Percentiles rank a stretch among this genome's conserved stretches.
Conservation (phyloP, 805 yeast genomes). For the Saccharomycopsis malanga region DNA sequence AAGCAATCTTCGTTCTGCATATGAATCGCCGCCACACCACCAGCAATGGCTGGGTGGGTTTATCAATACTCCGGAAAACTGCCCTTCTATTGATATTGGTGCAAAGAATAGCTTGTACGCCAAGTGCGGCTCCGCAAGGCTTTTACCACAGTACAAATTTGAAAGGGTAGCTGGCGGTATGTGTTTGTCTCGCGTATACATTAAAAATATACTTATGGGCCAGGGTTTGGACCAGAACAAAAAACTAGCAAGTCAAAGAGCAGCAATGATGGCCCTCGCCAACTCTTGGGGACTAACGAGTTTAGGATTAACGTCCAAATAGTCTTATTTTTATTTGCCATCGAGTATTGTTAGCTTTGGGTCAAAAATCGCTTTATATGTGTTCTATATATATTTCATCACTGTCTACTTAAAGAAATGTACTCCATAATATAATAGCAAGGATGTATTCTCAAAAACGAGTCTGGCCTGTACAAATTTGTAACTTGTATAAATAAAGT, state of each 20-base stretch:
- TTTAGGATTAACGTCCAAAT: too few relatives aligned
- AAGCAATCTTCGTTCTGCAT: too few relatives aligned
- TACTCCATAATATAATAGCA: too few relatives aligned
- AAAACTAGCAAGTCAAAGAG: slow-evolving; percentile 12
- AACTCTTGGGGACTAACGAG: neutral
- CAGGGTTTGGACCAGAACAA: slow-evolving; percentile 8
- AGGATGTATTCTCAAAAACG: too few relatives aligned
- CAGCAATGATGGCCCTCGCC: slow-evolving; percentile 11
- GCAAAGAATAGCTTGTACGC: slow-evolving; percentile 8
- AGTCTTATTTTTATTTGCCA: too few relatives aligned
- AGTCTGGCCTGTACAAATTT: too few relatives aligned
- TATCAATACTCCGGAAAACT: neutral
- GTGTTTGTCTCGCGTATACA: neutral
- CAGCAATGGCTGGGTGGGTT: neutral
- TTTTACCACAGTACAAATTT: slow-evolving; percentile 4
- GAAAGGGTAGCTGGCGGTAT: neutral
- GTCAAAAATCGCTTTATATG: too few relatives aligned
- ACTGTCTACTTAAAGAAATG: too few relatives aligned
- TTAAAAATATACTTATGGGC: slow-evolving; percentile 1
- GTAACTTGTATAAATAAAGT: too few relatives aligned
- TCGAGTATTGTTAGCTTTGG: too few relatives aligned
- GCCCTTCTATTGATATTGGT: neutral
- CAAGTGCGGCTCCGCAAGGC: neutral
- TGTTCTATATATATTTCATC: too few relatives aligned
- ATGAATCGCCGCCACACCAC: neutral